A percentile compares a stretch with the other conserved stretches of the same genome.
phyloP scores from a whole-genome alignment of 805 yeast species.

The Kluyveromyces lactis region DNA sequence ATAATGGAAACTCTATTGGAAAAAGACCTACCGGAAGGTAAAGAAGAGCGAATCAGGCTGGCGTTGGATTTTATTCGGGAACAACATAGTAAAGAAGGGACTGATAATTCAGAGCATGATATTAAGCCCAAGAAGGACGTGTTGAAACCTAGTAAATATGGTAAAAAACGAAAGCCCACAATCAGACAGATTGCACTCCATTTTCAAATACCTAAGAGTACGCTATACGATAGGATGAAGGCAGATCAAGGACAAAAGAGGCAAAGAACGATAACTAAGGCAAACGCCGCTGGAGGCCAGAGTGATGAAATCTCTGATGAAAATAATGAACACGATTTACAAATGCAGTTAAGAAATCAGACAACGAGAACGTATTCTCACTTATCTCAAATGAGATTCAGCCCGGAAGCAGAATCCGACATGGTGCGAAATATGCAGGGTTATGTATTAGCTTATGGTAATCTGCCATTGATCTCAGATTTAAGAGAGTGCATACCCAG shows the following conservation, averaged over 20 bases:
- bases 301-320: too few relatives aligned
- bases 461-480: conserved; percentile 13
- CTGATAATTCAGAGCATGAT: not conserved
- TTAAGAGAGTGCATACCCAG: conserved; percentile 10
- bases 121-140: too few relatives aligned
- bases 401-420: conserved; percentile 14
- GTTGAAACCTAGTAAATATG: conserved; percentile 7
- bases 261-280: not conserved
- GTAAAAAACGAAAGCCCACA: conserved; percentile 12
- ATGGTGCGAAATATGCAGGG: conserved; percentile 11
- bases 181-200: conserved; percentile 19
- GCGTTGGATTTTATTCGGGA: conserved; percentile 16
- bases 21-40: conserved; percentile 42
- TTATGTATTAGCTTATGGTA: conserved; percentile 16
- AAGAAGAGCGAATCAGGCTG: conserved; percentile 20
- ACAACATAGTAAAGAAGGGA: not conserved
- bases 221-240: conserved; percentile 18
- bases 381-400: conserved; percentile 20
- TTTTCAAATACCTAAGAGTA: conserved; percentile 22
- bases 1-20: not conserved
- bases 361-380: conserved; percentile 7
- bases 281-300: too few relatives aligned
- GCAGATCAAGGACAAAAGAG: conserved; percentile 4
- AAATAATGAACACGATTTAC: too few relatives aligned
- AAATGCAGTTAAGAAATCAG: not conserved